phyloP scores from a whole-genome alignment of 768 basidiomycete species.

The Rossbeevera mucosa region DNA sequence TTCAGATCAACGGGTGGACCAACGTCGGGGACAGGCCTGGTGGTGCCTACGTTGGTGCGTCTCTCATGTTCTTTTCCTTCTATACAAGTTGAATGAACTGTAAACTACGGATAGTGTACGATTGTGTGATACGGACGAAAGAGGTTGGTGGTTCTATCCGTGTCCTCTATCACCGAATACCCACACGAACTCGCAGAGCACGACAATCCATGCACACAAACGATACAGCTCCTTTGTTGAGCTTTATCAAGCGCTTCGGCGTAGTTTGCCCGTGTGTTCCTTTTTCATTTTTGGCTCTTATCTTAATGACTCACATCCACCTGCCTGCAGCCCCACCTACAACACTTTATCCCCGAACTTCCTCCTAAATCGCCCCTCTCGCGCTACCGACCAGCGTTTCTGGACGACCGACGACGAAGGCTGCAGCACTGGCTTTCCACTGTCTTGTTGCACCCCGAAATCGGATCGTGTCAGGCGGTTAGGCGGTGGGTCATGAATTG shows the following conservation, averaged over 20 bases:
- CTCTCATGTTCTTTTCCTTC: neutral
- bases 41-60: conserved; percentile 63
- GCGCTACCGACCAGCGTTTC: conserved; percentile 62
- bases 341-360: conserved; percentile 49
- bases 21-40: conserved; percentile 62
- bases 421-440: conserved; percentile 65
- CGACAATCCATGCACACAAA: conserved; percentile 60
- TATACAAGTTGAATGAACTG: neutral
- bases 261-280: conserved; percentile 47
- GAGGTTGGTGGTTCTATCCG: conserved; percentile 34
- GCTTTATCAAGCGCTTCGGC: conserved; percentile 44
- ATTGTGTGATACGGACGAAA: conserved; percentile 64
- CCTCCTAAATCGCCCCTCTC: conserved; percentile 69
- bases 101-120: conserved; percentile 45
- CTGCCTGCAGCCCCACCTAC: conserved; percentile 37
- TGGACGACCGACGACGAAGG: conserved; percentile 55
- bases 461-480: conserved; percentile 59
- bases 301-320: neutral
- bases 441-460: conserved; percentile 64
- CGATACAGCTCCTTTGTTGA: conserved; percentile 64
- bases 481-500: conserved; percentile 56
- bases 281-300: neutral
- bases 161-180: neutral
- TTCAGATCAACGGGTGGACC: conserved; percentile 66
- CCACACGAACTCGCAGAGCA: conserved; percentile 37